Base-by-base conservation (phyloP, 768 basidiomycete genomes). In the Boletus subparvulus region DNA sequence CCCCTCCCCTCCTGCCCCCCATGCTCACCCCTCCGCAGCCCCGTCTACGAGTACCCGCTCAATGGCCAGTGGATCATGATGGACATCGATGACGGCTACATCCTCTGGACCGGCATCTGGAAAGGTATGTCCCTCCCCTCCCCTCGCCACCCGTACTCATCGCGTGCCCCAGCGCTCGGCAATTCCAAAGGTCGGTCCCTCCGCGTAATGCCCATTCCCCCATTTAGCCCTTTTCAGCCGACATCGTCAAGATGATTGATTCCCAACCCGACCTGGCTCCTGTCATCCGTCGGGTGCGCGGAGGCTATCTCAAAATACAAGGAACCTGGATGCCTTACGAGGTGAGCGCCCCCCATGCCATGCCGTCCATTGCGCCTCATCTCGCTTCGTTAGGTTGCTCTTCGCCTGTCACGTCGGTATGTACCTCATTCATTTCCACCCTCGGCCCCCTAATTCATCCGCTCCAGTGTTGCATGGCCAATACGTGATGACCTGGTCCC, bases 321-420 rank as follows among this genome's bases (percentile, higher is more conserved):
- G 92, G 92, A 33, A 93, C 92, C 21, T 94, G 92, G 92, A 90
- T 94, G 86, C 92, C 92, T 35, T 94, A 89, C 73, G 92, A 91
- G 78, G 88, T 88, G 62, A 59, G 80, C 69, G 41, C 40, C 33
- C 33, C 53, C 52, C 49, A 50, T 19, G 6, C n/a, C 62, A 11
- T 55, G 37, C 55, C 66, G 40, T 69, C 36, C 47, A 9, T 35
- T 12, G 40, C 26, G 16, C 54, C 67, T 69, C 65, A 67, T 67
- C 49, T 67, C 57, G 55, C 59, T 58, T 61, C 51, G 16, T 52
- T 64, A 94, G 87, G 86, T 91, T 54, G 91, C 92, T 13, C 80
- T 92, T 54, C 82, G 85, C 53, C 74, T 93, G 41, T 86, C 91
- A 55, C 83, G 92, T 66, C 83, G 91, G 90, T 92, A 59, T 55